Evolutionary conservation across 768 basidiomycete species (phyloP).

Genomic region (Kockovaella imperatae): DNA sequence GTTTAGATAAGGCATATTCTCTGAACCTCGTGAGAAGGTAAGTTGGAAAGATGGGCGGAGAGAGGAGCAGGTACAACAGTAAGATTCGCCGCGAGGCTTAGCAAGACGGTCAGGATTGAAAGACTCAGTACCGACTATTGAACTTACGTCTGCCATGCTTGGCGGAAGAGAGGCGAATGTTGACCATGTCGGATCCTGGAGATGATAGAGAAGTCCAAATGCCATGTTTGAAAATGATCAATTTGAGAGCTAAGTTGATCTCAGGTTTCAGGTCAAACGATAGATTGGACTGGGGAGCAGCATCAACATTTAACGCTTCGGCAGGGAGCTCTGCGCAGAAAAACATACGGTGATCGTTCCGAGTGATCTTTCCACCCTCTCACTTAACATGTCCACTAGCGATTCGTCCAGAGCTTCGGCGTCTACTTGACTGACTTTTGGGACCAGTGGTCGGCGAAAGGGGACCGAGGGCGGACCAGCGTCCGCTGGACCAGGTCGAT

Average conservation of each 20-base stretch:
- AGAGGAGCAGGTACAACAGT: conserved; percentile 58
- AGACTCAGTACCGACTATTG: neutral
- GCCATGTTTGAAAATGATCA: conserved; percentile 24
- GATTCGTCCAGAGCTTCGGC: conserved; percentile 84
- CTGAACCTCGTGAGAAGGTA: conserved; percentile 72
- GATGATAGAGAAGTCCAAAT: conserved; percentile 18
- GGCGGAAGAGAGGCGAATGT: conserved; percentile 25
- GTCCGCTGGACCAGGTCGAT: conserved; percentile 2
- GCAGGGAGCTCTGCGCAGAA: neutral
- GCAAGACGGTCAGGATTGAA: conserved; percentile 38
- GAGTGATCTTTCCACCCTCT: conserved; percentile 69
- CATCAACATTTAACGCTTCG: neutral
- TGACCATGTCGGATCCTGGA: conserved; percentile 37
- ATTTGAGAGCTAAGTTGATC: conserved; percentile 50
- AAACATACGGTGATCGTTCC: conserved; percentile 58
- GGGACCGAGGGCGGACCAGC: neutral
- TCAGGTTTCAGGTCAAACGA: conserved; percentile 62
- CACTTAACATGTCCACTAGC: conserved; percentile 68
- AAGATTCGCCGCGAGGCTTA: conserved; percentile 44
- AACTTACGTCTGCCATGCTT: conserved; percentile 1
- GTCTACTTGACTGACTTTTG: conserved; percentile 83
- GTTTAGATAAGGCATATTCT: conserved; percentile 63
- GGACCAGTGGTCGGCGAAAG: conserved; percentile 9
- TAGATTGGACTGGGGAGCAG: neutral
- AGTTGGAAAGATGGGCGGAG: conserved; percentile 60